These are phyloP conservation scores for Trifolium subterraneum DNA, from an alignment of 306 rosid genomes.

Conservation along the genomic window DNA sequence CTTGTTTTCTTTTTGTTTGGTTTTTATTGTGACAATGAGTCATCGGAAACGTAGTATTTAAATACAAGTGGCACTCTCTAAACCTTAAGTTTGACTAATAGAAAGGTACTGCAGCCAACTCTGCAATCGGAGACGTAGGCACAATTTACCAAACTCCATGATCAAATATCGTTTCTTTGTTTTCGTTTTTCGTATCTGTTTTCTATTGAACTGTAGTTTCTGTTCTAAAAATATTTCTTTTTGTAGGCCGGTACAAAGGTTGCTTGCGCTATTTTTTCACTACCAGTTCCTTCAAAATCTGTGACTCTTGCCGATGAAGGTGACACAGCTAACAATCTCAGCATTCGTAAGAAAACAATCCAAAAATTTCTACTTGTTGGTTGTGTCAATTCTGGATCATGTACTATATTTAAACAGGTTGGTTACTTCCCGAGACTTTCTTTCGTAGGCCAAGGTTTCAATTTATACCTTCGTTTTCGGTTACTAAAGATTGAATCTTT, in stretches of 20 bases:
- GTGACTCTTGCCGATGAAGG: conserved; percentile 38
- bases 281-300: conserved; percentile 64
- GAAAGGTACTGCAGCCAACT: neutral
- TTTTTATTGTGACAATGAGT: conserved; percentile 21
- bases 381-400: conserved; percentile 69
- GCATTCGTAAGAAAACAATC: conserved; percentile 39
- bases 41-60: conserved; percentile 11
- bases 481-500: conserved; percentile 39
- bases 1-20: conserved; percentile 12
- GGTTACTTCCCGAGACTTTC: conserved; percentile 20
- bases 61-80: neutral
- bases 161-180: neutral
- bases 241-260: conserved; percentile 56
- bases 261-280: conserved; percentile 49
- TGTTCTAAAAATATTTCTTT: conserved; percentile 13
- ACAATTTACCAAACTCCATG: neutral
- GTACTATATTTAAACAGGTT: conserved; percentile 89
- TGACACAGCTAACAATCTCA: conserved; percentile 14
- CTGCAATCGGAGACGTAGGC: neutral
- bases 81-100: neutral
- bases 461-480: conserved; percentile 26
- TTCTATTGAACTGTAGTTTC: neutral
- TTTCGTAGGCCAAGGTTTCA: conserved; percentile 25
- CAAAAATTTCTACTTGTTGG: conserved; percentile 74
- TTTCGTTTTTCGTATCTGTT: neutral